These are phyloP conservation scores for Terana coerulea DNA, from an alignment of 768 basidiomycete genomes.

Conservation along the genomic window DNA sequence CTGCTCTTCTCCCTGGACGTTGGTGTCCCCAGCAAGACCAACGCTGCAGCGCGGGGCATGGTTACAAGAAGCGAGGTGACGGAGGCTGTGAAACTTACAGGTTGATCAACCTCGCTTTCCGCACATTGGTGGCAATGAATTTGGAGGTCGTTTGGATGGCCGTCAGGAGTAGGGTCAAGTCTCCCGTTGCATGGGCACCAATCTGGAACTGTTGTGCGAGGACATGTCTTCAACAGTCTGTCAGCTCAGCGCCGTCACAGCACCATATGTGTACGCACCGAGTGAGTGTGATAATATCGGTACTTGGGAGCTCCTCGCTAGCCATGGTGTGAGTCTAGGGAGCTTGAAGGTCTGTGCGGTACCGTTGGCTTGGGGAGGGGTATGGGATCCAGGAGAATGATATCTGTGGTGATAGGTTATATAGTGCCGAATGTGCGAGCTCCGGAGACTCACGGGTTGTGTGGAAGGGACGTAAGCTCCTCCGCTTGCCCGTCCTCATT, in stretches of 20 bases:
- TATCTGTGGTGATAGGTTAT: neutral
- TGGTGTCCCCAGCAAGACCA: slow-evolving; percentile 93
- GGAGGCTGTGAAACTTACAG: slow-evolving; percentile 68
- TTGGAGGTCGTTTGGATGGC: slow-evolving; percentile 96
- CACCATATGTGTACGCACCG: slow-evolving; percentile 46
- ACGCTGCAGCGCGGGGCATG: slow-evolving; percentile 50
- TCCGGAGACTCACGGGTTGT: slow-evolving; percentile 1
- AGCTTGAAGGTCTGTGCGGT: neutral
- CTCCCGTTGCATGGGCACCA: slow-evolving; percentile 83
- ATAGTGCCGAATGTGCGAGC: neutral
- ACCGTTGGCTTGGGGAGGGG: neutral
- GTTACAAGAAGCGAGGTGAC: neutral
- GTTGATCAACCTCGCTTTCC: slow-evolving; percentile 95
- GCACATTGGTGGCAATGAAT: slow-evolving; percentile 97
- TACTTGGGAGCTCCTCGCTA: slow-evolving; percentile 66
- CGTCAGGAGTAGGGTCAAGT: slow-evolving; percentile 89
- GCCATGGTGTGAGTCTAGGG: slow-evolving; percentile 20
- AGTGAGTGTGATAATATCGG: slow-evolving; percentile 90
- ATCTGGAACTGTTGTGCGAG: slow-evolving; percentile 80
- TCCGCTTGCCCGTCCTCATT: neutral
- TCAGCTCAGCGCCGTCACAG: neutral
- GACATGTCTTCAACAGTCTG: slow-evolving; percentile 61
- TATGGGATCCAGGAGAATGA: neutral
- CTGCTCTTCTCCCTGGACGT: slow-evolving; percentile 98
- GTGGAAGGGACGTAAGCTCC: too few species aligned